These are phyloP conservation scores for Sordariomycetes sp. DNA, from an alignment of 2,329 filamentous ascomycete species.

Conservation along the genomic window DNA sequence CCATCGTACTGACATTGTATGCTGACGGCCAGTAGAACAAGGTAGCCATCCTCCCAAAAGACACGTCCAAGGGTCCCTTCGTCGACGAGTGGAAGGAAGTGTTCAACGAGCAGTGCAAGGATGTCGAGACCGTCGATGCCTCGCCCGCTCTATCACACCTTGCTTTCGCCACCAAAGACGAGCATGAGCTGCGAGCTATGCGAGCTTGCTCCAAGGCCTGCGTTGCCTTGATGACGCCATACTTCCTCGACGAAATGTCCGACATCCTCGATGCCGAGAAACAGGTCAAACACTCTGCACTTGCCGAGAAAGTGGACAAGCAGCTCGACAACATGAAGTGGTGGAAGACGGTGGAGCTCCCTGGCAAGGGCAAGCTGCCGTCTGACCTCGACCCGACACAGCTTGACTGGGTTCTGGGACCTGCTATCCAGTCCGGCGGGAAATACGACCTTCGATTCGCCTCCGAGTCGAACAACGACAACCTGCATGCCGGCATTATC, in stretches of 20 bases:
- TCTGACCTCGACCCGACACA: constrained; percentile 79
- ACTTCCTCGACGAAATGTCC: constrained; percentile 98
- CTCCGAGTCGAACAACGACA: constrained; percentile 69
- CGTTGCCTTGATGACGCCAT: constrained; percentile 88
- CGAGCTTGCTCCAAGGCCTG: constrained; percentile 90
- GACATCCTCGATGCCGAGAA: constrained; percentile 92
- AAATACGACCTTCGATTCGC: constrained; percentile 85
- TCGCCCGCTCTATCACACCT: constrained; percentile 70
- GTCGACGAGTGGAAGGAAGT: constrained; percentile 92
- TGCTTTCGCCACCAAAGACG: constrained; percentile 88
- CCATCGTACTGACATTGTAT: constrained; percentile 7
- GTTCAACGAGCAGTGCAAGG: constrained; percentile 70
- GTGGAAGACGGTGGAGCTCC: constrained; percentile 71
- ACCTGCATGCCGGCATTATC: constrained; percentile 86
- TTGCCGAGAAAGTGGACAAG: constrained; percentile 79
- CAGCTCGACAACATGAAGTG: constrained; percentile 93
- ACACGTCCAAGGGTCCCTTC: constrained; percentile 77
- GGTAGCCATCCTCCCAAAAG: constrained; percentile 78
- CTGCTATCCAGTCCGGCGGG: constrained; percentile 88
- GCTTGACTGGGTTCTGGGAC: constrained; percentile 89
- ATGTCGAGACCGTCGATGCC: constrained; percentile 83
- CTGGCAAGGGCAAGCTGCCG: constrained; percentile 66
- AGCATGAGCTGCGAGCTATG: constrained; percentile 87
- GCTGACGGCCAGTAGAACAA: constrained; percentile 57
- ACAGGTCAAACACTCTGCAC: constrained; percentile 82